These are phyloP conservation scores for Alternaria gansuensis DNA, from an alignment of 2,329 filamentous ascomycete species.

Conservation along the genomic window DNA sequence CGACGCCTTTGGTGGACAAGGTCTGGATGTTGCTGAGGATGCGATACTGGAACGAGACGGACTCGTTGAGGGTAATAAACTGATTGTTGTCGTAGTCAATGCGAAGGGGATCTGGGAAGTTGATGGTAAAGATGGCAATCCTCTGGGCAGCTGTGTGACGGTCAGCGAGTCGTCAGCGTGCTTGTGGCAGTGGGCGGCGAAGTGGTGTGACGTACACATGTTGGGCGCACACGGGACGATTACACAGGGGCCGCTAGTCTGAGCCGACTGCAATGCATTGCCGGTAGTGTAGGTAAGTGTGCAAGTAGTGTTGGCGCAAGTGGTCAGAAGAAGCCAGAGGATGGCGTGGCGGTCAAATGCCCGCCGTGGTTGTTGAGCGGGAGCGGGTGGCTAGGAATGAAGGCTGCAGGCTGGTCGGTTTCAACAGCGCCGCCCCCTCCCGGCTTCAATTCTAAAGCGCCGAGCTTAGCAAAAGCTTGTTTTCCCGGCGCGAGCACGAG, in stretches of 20 bases:
- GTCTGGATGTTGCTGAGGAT: slow-evolving; percentile 72
- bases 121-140: slow-evolving; percentile 49
- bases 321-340: slow-evolving; percentile 1
- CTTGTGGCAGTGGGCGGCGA: slow-evolving; percentile 7
- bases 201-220: slow-evolving; percentile 52
- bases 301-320: not conserved
- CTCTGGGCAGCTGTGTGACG: slow-evolving; percentile 44
- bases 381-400: slow-evolving; percentile 16
- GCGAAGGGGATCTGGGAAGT: slow-evolving; percentile 47
- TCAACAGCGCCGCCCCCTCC: slow-evolving; percentile 10
- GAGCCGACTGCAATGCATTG: slow-evolving; percentile 28
- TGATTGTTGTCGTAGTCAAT: slow-evolving; percentile 44
- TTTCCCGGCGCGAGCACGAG: slow-evolving; percentile 17
- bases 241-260: slow-evolving; percentile 24
- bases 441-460: slow-evolving; percentile 13
- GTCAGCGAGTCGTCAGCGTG: slow-evolving; percentile 11
- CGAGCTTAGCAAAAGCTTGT: slow-evolving; percentile 42
- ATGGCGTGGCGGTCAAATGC: not conserved
- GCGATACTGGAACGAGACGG: slow-evolving; percentile 50
- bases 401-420: slow-evolving; percentile 39
- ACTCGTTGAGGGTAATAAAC: slow-evolving; percentile 42
- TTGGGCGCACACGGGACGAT: slow-evolving; percentile 30
- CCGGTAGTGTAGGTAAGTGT: slow-evolving; percentile 8
- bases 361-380: slow-evolving; percentile 5
- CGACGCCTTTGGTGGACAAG: slow-evolving; percentile 73